Evolutionary conservation across 441 rosid species (phyloP).

Genomic region (Populus tomentosa): DNA sequence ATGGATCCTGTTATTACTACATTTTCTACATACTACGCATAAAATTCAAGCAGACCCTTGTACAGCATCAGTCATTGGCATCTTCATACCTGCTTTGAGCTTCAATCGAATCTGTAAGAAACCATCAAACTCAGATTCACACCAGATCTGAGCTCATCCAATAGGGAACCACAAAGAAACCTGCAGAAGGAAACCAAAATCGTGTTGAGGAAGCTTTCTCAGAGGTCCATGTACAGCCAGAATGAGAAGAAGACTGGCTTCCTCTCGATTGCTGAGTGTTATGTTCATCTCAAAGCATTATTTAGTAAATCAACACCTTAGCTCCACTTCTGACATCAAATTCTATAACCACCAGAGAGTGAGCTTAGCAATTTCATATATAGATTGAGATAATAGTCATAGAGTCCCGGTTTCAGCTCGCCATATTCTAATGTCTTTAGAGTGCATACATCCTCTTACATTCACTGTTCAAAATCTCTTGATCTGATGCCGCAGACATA

Average conservation of each 20-base stretch:
- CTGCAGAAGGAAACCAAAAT: background rate
- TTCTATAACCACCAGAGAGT: constrained; percentile 5
- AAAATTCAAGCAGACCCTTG: constrained; percentile 2
- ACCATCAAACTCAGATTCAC: background rate
- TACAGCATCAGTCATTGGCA: background rate
- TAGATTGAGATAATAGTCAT: background rate
- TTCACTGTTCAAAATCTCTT: constrained; percentile 67
- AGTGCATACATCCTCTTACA: constrained; percentile 94
- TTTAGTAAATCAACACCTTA: constrained; percentile 1
- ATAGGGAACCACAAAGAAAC: background rate
- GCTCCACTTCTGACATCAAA: constrained; percentile 11
- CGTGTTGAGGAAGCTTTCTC: background rate
- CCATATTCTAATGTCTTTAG: constrained; percentile 23
- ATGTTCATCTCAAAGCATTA: constrained; percentile 14
- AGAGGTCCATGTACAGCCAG: background rate
- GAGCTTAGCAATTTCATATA: constrained; percentile 12
- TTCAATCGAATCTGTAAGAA: background rate
- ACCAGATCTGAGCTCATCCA: constrained; percentile 1
- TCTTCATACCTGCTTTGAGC: constrained; percentile 3
- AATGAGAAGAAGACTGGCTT: background rate
- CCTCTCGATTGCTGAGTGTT: constrained; percentile 6
- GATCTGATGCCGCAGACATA: constrained; percentile 63
- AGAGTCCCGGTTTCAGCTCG: background rate
- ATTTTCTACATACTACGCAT: background rate
- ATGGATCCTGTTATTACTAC: constrained; percentile 5